Evolutionary conservation across 345 rosid genomes (phyloP), one percentile per base, ranked within the genome.

Genomic region (Boechera retrofracta): DNA sequence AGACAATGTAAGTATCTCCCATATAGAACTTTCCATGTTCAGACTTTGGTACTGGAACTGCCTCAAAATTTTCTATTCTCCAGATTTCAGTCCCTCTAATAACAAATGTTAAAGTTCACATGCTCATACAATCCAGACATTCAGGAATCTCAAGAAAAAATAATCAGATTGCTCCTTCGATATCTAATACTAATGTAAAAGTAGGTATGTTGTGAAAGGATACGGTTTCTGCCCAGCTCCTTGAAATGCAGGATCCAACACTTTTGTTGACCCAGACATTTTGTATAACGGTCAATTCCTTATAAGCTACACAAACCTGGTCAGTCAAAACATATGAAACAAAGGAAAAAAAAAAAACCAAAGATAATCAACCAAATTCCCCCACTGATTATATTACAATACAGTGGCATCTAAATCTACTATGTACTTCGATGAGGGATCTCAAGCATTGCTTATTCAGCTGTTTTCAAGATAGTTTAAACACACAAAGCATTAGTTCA

Each of bases 161-260:
- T 21, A 21, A 24, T 12, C 0, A 63, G 49, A 63, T 24, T 63
- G 36, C 18, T 61, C 10, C 2, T 24, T 12, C 13, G 36, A 42
- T 26, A 29, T 10, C 21, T 31, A 54, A 54, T 0, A 18, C 10
- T 13, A 67, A 59, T 15, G 38, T n/a, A 45, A 56, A 66, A 56
- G 38, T 7, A 35, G 57, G 1, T 9, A 29, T 16, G 16, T 31
- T 13, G 71, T 39, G 64, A 64, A 79, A 88, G 96, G 92, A 91
- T 96, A 96, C 98, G 79, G 79, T 90, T 88, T 93, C 84, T 93
- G 97, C 31, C 99, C 99, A 58, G 71, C 91, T 82, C 97, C 97
- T 76, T 91, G 98, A 80, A 96, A 96, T 55, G 98, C 95, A 75
- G 98, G 98, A 82, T 96, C 99, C 81, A 89, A 69, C 63, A 80